Conservation (phyloP, 768 basidiomycete genomes). For the Panellus pusillus region DNA sequence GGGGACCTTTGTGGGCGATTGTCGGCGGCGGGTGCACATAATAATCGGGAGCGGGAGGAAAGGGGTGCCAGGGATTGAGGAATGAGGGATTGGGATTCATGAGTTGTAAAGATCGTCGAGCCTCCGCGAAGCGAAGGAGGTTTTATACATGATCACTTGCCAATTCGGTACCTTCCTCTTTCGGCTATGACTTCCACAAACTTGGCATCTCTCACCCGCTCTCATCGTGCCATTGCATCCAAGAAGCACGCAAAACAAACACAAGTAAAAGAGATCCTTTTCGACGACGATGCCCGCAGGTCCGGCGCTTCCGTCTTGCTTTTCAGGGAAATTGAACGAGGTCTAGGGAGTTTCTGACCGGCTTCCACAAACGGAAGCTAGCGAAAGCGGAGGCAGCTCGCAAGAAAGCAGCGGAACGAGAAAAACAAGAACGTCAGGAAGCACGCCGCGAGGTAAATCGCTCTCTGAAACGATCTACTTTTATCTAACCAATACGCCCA, state of each 20-base stretch:
- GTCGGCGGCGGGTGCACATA: slow-evolving; percentile 40
- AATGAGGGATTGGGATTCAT: slow-evolving; percentile 23
- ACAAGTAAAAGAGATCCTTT: slow-evolving; percentile 79
- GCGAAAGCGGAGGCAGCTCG: slow-evolving; percentile 77
- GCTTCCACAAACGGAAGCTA: slow-evolving; percentile 91
- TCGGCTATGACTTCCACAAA: slow-evolving; percentile 30
- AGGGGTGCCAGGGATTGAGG: slow-evolving; percentile 33
- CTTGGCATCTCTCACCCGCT: slow-evolving; percentile 57
- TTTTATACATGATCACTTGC: neutral
- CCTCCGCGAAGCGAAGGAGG: neutral
- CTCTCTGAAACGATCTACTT: slow-evolving; percentile 20
- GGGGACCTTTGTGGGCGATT: slow-evolving; percentile 50
- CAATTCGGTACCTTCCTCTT: neutral
- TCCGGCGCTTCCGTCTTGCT: slow-evolving; percentile 28
- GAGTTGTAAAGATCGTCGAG: slow-evolving; percentile 28
- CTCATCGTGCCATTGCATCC: slow-evolving; percentile 61
- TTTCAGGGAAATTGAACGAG: neutral
- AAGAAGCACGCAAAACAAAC: slow-evolving; percentile 65
- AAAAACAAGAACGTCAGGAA: slow-evolving; percentile 74
- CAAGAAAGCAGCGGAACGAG: slow-evolving; percentile 70
- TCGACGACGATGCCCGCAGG: slow-evolving; percentile 86
- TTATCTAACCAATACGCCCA: slow-evolving; percentile 32
- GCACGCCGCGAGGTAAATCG: slow-evolving; percentile 71
- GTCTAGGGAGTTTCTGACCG: slow-evolving; percentile 85
- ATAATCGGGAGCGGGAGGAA: slow-evolving; percentile 42